Percentiles rank a stretch among this genome's conserved stretches.
Evolutionary conservation across 176 grass and related monocot genomes (phyloP).

Genomic region (Panicum miliaceum): DNA sequence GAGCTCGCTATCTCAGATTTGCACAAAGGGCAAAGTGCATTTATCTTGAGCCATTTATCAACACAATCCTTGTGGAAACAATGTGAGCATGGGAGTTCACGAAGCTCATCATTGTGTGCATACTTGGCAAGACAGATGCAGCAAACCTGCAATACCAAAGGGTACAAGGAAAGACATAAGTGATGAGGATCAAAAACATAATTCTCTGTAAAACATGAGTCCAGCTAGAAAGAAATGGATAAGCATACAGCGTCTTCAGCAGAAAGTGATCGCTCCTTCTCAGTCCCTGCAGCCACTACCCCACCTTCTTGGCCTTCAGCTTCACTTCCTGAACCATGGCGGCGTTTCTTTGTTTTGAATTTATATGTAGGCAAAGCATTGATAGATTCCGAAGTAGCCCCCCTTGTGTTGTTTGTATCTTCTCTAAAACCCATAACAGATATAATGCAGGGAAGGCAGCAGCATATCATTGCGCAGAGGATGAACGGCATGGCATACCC

Average conservation of each 20-base stretch:
- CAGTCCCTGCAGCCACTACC: constrained; percentile 72
- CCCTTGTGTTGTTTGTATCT: constrained; percentile 75
- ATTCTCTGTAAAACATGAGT: not conserved
- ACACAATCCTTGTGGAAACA: constrained; percentile 97
- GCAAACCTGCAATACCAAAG: constrained; percentile 62
- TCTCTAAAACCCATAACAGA: constrained; percentile 94
- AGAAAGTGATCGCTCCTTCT: constrained; percentile 80
- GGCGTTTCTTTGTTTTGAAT: constrained; percentile 85
- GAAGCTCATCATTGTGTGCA: constrained; percentile 85
- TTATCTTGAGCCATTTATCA: constrained; percentile 99
- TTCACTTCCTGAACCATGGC: constrained; percentile 53
- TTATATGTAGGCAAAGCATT: constrained; percentile 86
- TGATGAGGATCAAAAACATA: not conserved
- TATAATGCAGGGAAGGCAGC: constrained; percentile 88
- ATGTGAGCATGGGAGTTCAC: constrained; percentile 87
- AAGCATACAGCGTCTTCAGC: constrained; percentile 82
- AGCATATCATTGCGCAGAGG: constrained; percentile 93
- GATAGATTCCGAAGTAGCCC: constrained; percentile 86
- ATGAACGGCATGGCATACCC: constrained; percentile 97
- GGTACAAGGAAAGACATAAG: constrained; percentile 24
- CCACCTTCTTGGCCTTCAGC: constrained; percentile 71
- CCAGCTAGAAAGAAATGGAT: constrained; percentile 22
- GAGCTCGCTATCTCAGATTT: constrained; percentile 73
- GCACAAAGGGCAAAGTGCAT: constrained; percentile 91
- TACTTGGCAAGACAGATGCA: constrained; percentile 96